A percentile compares a stretch with the other conserved stretches of the same genome.
These are phyloP conservation scores for Crucihimalaya himalaica DNA, from an alignment of 345 rosid species.

Conservation along the genomic window DNA sequence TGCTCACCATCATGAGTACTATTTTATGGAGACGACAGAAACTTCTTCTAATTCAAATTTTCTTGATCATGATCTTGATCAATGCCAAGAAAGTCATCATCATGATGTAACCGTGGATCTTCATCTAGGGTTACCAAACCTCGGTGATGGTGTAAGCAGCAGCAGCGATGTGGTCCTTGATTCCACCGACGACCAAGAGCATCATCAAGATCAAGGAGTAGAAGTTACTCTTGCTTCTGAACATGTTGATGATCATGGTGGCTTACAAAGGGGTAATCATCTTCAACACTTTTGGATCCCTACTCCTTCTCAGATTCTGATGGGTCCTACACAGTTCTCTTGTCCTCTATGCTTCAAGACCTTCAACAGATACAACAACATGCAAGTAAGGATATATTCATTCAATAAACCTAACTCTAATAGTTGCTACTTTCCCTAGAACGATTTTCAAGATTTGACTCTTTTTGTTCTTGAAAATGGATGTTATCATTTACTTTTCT, in stretches of 20 bases:
- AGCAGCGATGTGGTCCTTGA: slow-evolving; percentile 27
- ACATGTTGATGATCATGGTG: slow-evolving; percentile 37
- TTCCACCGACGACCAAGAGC: slow-evolving; percentile 29
- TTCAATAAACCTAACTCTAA: slow-evolving; percentile 23
- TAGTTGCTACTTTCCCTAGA: slow-evolving; percentile 8
- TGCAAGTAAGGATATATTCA: slow-evolving; percentile 67
- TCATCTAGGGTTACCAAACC: slow-evolving; percentile 77
- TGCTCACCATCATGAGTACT: slow-evolving; percentile 46
- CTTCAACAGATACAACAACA: slow-evolving; percentile 99
- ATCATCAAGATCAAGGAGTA: slow-evolving; percentile 47
- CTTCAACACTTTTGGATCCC: slow-evolving; percentile 97
- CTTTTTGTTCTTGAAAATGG: slow-evolving; percentile 20
- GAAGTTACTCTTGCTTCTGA: slow-evolving; percentile 48
- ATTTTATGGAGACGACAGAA: slow-evolving; percentile 42
- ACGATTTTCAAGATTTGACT: slow-evolving; percentile 27
- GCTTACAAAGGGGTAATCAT: slow-evolving; percentile 63
- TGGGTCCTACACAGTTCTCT: slow-evolving; percentile 98
- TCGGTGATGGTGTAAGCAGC: slow-evolving; percentile 41
- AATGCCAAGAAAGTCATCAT: slow-evolving; percentile 40
- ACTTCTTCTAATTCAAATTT: slow-evolving; percentile 19
- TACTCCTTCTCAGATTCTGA: slow-evolving; percentile 94
- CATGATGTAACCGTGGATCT: slow-evolving; percentile 70
- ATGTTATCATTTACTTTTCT: neutral
- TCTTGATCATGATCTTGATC: slow-evolving; percentile 40
- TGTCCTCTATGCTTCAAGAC: slow-evolving; percentile 99